phyloP scores from a whole-genome alignment of 768 basidiomycete genomes.

The Hortiboletus flavorubellus region DNA sequence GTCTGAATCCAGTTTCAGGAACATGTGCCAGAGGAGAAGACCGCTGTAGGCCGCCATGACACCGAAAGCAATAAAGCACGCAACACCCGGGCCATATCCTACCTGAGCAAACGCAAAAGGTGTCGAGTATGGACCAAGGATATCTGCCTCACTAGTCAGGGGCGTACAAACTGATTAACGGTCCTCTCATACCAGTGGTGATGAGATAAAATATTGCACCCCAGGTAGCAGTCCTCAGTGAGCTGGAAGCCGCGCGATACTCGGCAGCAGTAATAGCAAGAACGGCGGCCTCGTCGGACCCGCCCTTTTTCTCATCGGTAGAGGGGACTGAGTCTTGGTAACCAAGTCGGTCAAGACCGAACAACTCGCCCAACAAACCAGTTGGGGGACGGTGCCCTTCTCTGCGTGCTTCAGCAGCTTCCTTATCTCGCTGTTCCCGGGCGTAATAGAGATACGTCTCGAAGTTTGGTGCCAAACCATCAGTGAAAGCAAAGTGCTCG shows the following conservation, averaged over 20 bases:
- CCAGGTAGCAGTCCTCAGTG: constrained; percentile 50
- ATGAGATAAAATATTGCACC: constrained; percentile 46
- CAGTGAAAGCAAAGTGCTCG: constrained; percentile 18
- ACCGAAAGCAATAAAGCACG: constrained; percentile 22
- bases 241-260: constrained; percentile 40
- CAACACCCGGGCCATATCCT: constrained; percentile 56
- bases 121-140: constrained; percentile 59
- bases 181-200: no score
- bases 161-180: no score
- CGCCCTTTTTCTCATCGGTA: constrained; percentile 27
- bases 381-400: constrained; percentile 9
- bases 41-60: constrained; percentile 54
- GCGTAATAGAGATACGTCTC: constrained; percentile 33
- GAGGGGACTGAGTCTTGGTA: constrained; percentile 31
- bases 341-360: constrained; percentile 20
- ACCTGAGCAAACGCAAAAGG: constrained; percentile 58
- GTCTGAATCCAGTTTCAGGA: constrained; percentile 53
- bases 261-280: constrained; percentile 32
- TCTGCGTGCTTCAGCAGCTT: constrained; percentile 20
- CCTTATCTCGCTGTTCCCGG: constrained; percentile 28
- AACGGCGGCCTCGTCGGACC: constrained; percentile 8
- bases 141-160: constrained; percentile 33
- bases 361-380: constrained; percentile 19
- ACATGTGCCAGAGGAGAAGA: constrained; percentile 49
- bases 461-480: constrained; percentile 26